Evolutionary conservation across 257 asterid genomes (phyloP), one percentile per base, ranked within the genome.

Genomic region (Gentiana macrophylla): DNA sequence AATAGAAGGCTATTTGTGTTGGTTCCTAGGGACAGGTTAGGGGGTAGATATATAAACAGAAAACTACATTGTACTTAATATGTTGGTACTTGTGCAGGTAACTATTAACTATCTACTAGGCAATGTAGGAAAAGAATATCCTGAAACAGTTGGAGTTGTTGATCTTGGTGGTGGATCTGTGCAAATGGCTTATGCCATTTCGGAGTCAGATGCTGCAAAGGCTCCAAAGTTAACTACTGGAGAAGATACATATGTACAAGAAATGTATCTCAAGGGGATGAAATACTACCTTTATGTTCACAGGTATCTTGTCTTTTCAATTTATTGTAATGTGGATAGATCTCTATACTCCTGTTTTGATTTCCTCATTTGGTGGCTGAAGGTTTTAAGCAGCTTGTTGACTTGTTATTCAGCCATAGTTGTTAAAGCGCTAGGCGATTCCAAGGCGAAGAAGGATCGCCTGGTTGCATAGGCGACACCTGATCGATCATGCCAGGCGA

Each of bases 91-190:
- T 50, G 35, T 63, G 48, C 79, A 88, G 94, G 79, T 82, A 10
- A 69, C 91, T 9, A 67, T 88, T 24, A 88, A 88, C 73, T 88
- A 79, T 68, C 64, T 79, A 15, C 61, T 80, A 37, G 94, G 80
- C 35, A 80, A 50, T 12, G 67, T 85, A 59, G 86, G 89, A 3
- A 74, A 75, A 50, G 33, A 55, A 6, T 76, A 80, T 44, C 46
- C 80, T 6, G 12, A 67, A n/a, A 84, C 95, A 0, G 84, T 85
- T 6, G 88, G 78, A 4, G 87, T 83, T 44, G 77, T 88, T 48
- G 96, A 88, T 69, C 90, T 88, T 24, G 96, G 81, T 41, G 81
- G 81, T 65, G 81, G 81, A 56, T 76, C 81, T 64, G 81, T 76
- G 32, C 81, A 76, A 61, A 76, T 76, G 81, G 81, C 81, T 6